Evolutionary conservation across 1,284 basidiomycete species (phyloP).

Genomic region (Cryptococcus wingfieldii): DNA sequence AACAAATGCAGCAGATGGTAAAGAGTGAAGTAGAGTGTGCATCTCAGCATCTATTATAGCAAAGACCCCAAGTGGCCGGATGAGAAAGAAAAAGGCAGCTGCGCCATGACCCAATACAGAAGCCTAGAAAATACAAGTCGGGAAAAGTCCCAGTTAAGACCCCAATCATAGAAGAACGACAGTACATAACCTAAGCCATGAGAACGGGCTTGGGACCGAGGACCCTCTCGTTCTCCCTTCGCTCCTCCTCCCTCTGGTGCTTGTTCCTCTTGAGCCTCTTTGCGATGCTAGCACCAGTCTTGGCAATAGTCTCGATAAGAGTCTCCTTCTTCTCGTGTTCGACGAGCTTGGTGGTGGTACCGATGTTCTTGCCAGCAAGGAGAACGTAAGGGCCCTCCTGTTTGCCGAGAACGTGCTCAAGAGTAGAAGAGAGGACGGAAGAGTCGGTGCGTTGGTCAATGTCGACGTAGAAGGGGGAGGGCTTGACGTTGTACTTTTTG

Average conservation of each 20-base stretch:
- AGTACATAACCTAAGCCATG: not conserved
- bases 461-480: constrained; percentile 23
- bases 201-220: constrained; percentile 25
- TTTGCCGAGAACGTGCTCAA: constrained; percentile 17
- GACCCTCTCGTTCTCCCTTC: constrained; percentile 33
- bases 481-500: constrained; percentile 20
- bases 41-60: not conserved
- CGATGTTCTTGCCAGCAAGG: constrained; percentile 14
- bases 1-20: too few species aligned
- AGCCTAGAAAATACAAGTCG: not conserved
- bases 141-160: not conserved
- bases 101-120: not conserved
- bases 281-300: constrained; percentile 15
- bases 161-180: not conserved
- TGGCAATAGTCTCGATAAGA: constrained; percentile 14
- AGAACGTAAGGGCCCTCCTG: constrained; percentile 19
- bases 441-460: constrained; percentile 22
- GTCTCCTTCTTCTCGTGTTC: constrained; percentile 19
- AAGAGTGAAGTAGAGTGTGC: not conserved
- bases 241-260: constrained; percentile 29
- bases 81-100: not conserved
- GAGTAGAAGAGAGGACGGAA: constrained; percentile 9
- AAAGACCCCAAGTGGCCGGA: too few species aligned
- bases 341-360: constrained; percentile 8
- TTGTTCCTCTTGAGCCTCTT: constrained; percentile 33